These are phyloP conservation scores for Hanseniaspora lindneri DNA, from an alignment of 805 yeast species.

Conservation along the genomic window DNA sequence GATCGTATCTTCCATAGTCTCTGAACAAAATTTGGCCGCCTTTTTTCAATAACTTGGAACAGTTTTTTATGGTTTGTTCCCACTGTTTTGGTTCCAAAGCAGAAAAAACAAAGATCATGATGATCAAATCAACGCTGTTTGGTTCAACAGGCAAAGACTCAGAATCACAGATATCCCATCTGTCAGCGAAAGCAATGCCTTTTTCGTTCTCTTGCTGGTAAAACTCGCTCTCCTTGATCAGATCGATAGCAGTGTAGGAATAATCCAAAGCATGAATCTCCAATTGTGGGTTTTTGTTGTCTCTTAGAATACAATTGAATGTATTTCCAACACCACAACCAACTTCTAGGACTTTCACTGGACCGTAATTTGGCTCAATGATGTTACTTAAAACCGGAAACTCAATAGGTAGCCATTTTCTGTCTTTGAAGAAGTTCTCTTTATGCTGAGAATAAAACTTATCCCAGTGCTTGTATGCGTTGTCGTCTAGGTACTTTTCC, in stretches of 20 bases:
- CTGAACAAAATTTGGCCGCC: slow-evolving; percentile 84
- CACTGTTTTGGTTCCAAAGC: slow-evolving; percentile 90
- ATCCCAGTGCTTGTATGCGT: slow-evolving; percentile 94
- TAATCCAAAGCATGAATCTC: slow-evolving; percentile 79
- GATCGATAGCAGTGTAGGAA: slow-evolving; percentile 76
- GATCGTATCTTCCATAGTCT: slow-evolving; percentile 91
- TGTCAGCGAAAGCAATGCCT: slow-evolving; percentile 58
- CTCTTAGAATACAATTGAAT: slow-evolving; percentile 74
- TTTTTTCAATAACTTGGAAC: slow-evolving; percentile 67
- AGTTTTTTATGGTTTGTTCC: slow-evolving; percentile 63
- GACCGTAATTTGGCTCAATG: slow-evolving; percentile 60
- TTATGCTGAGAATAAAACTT: slow-evolving; percentile 78
- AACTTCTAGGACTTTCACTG: slow-evolving; percentile 67
- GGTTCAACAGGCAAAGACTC: slow-evolving; percentile 72
- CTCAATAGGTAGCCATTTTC: slow-evolving; percentile 92
- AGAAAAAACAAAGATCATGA: slow-evolving; percentile 89
- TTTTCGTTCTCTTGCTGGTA: slow-evolving; percentile 8
- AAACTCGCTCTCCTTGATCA: slow-evolving; percentile 39
- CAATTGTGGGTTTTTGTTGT: slow-evolving; percentile 68
- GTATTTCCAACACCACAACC: slow-evolving; percentile 99
- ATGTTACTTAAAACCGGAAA: slow-evolving; percentile 76
- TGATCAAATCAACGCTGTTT: slow-evolving; percentile 75
- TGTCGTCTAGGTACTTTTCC: slow-evolving; percentile 59
- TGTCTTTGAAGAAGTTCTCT: slow-evolving; percentile 90
- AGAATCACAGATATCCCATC: slow-evolving; percentile 82